Evolutionary conservation across 1,139 yeast species (phyloP).

Genomic region (Groenewaldozyma sp.): DNA sequence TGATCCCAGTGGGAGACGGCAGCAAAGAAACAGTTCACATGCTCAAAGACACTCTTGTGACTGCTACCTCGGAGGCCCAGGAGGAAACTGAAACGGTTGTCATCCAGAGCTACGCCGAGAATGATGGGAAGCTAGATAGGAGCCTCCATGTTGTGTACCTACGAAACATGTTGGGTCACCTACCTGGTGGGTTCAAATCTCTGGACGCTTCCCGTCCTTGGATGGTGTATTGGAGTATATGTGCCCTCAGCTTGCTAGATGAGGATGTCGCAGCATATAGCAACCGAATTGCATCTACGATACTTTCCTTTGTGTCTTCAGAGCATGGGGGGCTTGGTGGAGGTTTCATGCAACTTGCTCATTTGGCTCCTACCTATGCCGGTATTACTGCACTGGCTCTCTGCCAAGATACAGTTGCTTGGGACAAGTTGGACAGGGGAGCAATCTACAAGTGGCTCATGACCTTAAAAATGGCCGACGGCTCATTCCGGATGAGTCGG

Average conservation of each 20-base stretch:
- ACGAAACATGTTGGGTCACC: slow-evolving; percentile 35
- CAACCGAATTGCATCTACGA: slow-evolving; percentile 24
- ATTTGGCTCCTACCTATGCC: slow-evolving; percentile 81
- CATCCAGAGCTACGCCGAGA: neutral
- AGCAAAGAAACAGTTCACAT: too few relatives aligned
- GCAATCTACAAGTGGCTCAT: slow-evolving; percentile 57
- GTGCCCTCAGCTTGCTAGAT: slow-evolving; percentile 41
- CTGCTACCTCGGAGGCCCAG: slow-evolving; percentile 6
- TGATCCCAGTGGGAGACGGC: too few relatives aligned
- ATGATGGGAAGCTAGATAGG: slow-evolving; percentile 19
- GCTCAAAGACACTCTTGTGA: slow-evolving; percentile 4
- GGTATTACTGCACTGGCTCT: slow-evolving; percentile 55
- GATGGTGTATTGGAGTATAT: slow-evolving; percentile 78
- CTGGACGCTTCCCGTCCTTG: slow-evolving; percentile 89
- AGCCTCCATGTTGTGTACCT: slow-evolving; percentile 35
- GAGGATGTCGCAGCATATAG: slow-evolving; percentile 20
- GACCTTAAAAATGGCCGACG: slow-evolving; percentile 54
- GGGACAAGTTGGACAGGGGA: slow-evolving; percentile 38
- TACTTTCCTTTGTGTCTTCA: slow-evolving; percentile 27
- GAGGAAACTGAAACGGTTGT: slow-evolving; percentile 3
- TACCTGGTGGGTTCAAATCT: slow-evolving; percentile 41
- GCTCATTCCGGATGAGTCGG: slow-evolving; percentile 63
- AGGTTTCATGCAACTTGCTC: slow-evolving; percentile 72
- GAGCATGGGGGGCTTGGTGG: slow-evolving; percentile 73
- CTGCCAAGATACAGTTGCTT: slow-evolving; percentile 37